Percentiles rank a stretch among this genome's conserved stretches.
Evolutionary conservation across 1,139 yeast genomes (phyloP).

Genomic region (Candida sojae): DNA sequence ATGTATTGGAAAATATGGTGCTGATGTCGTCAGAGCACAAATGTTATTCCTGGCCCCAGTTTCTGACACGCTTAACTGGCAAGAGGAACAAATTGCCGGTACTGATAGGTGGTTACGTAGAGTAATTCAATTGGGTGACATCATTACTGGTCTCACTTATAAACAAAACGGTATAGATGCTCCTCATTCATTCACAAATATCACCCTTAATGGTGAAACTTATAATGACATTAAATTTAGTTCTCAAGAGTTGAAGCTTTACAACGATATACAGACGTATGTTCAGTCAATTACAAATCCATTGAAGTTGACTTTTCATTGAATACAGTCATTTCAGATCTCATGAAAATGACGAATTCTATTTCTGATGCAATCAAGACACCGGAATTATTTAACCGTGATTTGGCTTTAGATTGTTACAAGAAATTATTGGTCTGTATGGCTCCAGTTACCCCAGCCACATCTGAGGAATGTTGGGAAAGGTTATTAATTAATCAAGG

Average conservation of each 20-base stretch:
- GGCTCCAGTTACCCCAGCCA: conserved; percentile 79
- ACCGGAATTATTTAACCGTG: conserved; percentile 23
- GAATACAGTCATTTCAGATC: conserved; percentile 86
- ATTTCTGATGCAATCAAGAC: conserved; percentile 42
- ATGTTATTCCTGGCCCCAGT: conserved; percentile 93
- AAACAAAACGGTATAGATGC: background rate
- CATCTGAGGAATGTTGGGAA: conserved; percentile 85
- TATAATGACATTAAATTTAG: conserved; percentile 25
- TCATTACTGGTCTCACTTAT: conserved; percentile 8
- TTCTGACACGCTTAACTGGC: conserved; percentile 82
- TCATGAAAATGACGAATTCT: conserved; percentile 78
- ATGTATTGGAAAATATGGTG: conserved; percentile 80
- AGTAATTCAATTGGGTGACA: conserved; percentile 48
- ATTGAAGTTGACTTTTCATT: conserved; percentile 61
- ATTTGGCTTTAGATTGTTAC: conserved; percentile 40
- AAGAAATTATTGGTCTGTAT: conserved; percentile 57
- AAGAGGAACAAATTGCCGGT: conserved; percentile 83
- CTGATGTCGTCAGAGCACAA: conserved; percentile 94
- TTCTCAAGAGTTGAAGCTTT: conserved; percentile 53
- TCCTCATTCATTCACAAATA: conserved; percentile 9
- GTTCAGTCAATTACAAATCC: conserved; percentile 53
- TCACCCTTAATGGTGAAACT: conserved; percentile 23
- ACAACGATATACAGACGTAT: conserved; percentile 57
- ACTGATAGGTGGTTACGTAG: conserved; percentile 82
- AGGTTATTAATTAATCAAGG: conserved; percentile 28